Conservation (phyloP, 768 basidiomycete species). For the Chiua virens region DNA sequence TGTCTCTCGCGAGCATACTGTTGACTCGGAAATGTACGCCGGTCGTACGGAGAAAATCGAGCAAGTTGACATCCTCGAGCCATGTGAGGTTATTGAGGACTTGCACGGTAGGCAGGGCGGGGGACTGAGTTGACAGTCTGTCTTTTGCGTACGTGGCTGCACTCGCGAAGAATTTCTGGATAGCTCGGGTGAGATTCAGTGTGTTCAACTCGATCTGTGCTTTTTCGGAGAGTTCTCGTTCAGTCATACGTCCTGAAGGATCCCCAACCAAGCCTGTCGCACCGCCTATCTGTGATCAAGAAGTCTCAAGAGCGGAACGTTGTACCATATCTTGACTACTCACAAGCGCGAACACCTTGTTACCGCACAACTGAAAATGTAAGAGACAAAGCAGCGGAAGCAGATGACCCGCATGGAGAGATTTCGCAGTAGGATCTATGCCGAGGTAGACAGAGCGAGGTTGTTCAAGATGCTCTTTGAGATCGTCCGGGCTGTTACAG, state of each 20-base stretch:
- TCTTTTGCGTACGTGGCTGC: constrained; percentile 61
- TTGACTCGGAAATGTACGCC: constrained; percentile 83
- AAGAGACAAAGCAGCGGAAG: constrained; percentile 83
- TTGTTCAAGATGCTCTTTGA: constrained; percentile 32
- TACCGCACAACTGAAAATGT: constrained; percentile 87
- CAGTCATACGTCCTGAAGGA: constrained; percentile 85
- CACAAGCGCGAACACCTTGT: constrained; percentile 81
- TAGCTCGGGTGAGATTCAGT: constrained; percentile 54
- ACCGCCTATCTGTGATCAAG: constrained; percentile 76
- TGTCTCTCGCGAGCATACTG: constrained; percentile 88
- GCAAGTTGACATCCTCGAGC: constrained; percentile 68
- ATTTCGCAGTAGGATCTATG: constrained; percentile 87
- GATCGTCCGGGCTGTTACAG: constrained; percentile 43
- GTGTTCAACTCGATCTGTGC: constrained; percentile 68
- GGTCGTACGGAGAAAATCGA: constrained; percentile 81
- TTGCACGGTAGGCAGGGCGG: constrained; percentile 28
- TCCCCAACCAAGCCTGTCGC: constrained; percentile 97
- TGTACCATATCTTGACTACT: constrained; percentile 27
- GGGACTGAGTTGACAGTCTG: constrained; percentile 17
- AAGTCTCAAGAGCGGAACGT: neutral
- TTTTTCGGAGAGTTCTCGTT: constrained; percentile 68
- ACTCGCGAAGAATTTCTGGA: constrained; percentile 70
- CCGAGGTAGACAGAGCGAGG: constrained; percentile 76
- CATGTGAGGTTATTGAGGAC: constrained; percentile 75
- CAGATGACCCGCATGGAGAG: constrained; percentile 93